Conservation (phyloP, 495 filamentous ascomycete genomes). For the Daldinia caldariorum region DNA sequence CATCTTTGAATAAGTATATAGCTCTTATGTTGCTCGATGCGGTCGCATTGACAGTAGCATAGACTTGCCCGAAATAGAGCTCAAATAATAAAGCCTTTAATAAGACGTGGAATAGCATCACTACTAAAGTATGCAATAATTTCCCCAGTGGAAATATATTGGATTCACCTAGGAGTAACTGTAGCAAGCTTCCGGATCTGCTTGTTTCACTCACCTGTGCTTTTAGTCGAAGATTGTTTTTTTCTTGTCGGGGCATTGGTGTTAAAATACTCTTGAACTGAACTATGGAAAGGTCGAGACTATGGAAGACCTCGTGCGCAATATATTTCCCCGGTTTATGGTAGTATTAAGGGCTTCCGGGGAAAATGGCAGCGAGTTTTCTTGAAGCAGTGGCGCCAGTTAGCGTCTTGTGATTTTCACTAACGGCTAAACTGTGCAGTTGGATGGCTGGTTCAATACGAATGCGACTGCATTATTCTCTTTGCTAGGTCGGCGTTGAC, state of each 20-base stretch:
- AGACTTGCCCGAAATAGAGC: constrained; percentile 38
- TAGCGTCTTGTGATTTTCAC: constrained; percentile 1
- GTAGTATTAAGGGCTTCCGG: constrained; percentile 12
- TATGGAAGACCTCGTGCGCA: neutral
- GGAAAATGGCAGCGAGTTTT: constrained; percentile 15
- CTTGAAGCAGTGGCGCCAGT: neutral
- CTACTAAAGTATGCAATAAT: neutral
- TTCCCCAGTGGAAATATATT: neutral
- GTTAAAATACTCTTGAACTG: constrained; percentile 10
- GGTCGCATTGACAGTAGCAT: constrained; percentile 22
- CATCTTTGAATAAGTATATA: constrained; percentile 58
- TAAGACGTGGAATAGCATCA: constrained; percentile 33
- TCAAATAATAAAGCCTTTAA: constrained; percentile 40
- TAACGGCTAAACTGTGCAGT: constrained; percentile 25
- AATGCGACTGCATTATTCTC: constrained; percentile 3
- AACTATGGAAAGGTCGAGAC: constrained; percentile 3
- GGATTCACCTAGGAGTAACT: neutral
- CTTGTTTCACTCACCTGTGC: neutral
- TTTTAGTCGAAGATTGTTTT: neutral
- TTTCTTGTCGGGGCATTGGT: neutral
- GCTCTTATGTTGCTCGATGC: constrained; percentile 44
- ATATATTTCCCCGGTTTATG: constrained; percentile 17
- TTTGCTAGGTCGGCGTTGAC: neutral
- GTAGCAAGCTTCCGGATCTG: neutral
- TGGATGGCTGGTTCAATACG: neutral